These are phyloP conservation scores for Adansonia grandidieri DNA, from an alignment of 441 rosid genomes.

Conservation along the genomic window DNA sequence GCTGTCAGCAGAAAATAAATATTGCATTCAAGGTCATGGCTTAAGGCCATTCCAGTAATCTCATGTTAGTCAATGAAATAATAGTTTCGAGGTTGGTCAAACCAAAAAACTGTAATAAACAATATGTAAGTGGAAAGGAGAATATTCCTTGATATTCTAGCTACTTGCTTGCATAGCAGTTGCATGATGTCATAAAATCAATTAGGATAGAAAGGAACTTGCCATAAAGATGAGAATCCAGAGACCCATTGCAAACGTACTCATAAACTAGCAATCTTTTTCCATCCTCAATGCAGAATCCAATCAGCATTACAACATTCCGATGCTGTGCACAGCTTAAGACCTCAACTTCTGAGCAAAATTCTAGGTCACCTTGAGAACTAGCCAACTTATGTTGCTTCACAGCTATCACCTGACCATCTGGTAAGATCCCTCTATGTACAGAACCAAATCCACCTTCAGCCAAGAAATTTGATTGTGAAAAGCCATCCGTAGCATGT, in stretches of 20 bases:
- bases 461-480: conserved; percentile 64
- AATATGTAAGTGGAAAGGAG: conserved; percentile 7
- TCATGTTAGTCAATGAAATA: background rate
- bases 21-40: background rate
- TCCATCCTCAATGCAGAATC: conserved; percentile 68
- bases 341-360: conserved; percentile 79
- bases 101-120: background rate
- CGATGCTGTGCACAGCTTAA: conserved; percentile 82
- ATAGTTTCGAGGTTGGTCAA: background rate
- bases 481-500: conserved; percentile 62
- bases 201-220: conserved; percentile 26
- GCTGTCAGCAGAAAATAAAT: background rate
- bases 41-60: background rate
- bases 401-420: conserved; percentile 69
- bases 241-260: conserved; percentile 70
- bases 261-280: conserved; percentile 73
- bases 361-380: conserved; percentile 73
- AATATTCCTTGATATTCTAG: background rate
- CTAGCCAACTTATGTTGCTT: conserved; percentile 74
- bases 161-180: background rate
- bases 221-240: conserved; percentile 79
- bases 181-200: background rate
- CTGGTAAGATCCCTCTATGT: conserved; percentile 59
- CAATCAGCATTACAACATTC: conserved; percentile 72
- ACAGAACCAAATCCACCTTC: conserved; percentile 85